phyloP scores from a whole-genome alignment of 768 basidiomycete genomes.

The Cubamyces sp. region DNA sequence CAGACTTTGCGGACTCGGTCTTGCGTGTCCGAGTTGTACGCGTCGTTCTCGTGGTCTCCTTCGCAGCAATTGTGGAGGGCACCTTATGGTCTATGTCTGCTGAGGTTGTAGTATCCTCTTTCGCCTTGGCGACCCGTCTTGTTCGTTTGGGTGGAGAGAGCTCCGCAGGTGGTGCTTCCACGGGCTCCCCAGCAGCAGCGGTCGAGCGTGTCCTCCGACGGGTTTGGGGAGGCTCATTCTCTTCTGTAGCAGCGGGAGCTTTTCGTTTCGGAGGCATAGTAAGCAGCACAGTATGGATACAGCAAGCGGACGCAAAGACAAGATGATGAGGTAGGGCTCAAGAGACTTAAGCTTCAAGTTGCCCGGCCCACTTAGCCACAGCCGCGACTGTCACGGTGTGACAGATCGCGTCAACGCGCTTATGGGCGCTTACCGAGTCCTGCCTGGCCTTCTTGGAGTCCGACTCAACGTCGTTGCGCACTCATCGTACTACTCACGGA shows the following conservation, averaged over 20 bases:
- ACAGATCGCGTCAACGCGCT: neutral
- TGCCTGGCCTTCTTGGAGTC: no score
- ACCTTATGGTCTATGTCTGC: neutral
- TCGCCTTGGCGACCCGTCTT: constrained; percentile 6
- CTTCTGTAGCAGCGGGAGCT: constrained; percentile 14
- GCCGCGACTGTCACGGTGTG: constrained; percentile 8
- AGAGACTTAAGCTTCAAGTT: no score
- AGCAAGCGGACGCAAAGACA: neutral
- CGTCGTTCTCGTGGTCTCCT: neutral
- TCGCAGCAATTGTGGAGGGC: neutral
- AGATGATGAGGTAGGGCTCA: neutral
- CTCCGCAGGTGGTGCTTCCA: neutral
- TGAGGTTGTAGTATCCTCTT: constrained; percentile 8
- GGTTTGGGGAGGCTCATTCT: constrained; percentile 23
- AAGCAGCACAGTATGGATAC: no score
- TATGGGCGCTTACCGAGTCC: no score
- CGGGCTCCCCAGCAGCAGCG: constrained; percentile 7
- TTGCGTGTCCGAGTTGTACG: constrained; percentile 14
- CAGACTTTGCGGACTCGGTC: neutral
- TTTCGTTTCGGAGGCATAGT: constrained; percentile 41
- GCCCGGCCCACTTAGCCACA: constrained; percentile 13
- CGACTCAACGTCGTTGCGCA: no score
- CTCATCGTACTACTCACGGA: no score
- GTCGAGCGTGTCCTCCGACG: constrained; percentile 29
- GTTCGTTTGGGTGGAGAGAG: constrained; percentile 7